These are phyloP conservation scores for Saturnispora mendoncae DNA, from an alignment of 805 yeast genomes.

Conservation along the genomic window DNA sequence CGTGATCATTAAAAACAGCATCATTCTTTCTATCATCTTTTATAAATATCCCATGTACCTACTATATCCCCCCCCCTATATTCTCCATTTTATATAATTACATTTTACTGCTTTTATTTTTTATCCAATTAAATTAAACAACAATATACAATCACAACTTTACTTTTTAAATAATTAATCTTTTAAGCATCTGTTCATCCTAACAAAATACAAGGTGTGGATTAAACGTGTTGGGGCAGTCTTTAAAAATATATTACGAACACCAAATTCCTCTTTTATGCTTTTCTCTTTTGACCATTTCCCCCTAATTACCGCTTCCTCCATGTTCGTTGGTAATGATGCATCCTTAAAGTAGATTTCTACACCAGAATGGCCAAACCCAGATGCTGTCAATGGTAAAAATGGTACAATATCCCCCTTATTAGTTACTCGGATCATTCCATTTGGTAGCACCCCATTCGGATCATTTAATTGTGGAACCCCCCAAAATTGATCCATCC, in stretches of 20 bases:
- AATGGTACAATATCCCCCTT: slow-evolving; percentile 49
- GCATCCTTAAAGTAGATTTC: slow-evolving; percentile 38
- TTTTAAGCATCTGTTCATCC: not conserved
- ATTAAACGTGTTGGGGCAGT: not conserved
- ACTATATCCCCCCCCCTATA: no score
- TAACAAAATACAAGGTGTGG: not conserved
- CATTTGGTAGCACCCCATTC: slow-evolving; percentile 16
- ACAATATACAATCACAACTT: no score
- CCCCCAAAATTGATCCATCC: slow-evolving; percentile 42
- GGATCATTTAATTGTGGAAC: slow-evolving; percentile 21
- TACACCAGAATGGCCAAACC: slow-evolving; percentile 39
- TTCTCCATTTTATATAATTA: not conserved
- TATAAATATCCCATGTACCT: not conserved
- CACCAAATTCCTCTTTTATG: not conserved
- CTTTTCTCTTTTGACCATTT: not conserved
- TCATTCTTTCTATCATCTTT: not conserved
- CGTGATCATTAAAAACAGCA: slow-evolving; percentile 5
- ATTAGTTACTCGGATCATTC: slow-evolving; percentile 50
- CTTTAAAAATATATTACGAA: not conserved
- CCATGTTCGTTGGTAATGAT: slow-evolving; percentile 23
- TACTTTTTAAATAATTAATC: not conserved
- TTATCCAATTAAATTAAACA: not conserved
- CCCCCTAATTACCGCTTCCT: not conserved
- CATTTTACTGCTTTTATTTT: not conserved
- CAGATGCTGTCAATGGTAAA: slow-evolving; percentile 44